Evolutionary conservation across 441 rosid genomes (phyloP).

Genomic region (Corymbia citriodora): DNA sequence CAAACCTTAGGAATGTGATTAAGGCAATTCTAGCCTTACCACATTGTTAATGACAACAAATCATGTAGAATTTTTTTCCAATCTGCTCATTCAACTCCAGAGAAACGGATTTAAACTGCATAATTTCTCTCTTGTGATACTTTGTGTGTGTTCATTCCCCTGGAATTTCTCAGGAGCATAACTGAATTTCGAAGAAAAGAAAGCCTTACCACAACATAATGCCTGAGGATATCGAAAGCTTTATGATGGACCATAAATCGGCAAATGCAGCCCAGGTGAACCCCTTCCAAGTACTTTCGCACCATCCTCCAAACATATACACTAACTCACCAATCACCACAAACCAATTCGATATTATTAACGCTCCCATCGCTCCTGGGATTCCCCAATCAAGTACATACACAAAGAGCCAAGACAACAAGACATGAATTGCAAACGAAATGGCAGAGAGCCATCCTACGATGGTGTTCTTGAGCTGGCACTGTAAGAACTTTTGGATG

Average conservation of each 20-base stretch:
- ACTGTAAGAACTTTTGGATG: background rate
- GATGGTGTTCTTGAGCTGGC: background rate
- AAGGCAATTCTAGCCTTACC: background rate
- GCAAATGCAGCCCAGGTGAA: background rate
- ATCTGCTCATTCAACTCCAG: background rate
- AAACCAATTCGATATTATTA: background rate
- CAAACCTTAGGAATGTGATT: background rate
- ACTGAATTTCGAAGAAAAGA: background rate
- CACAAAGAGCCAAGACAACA: background rate
- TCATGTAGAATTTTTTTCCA: background rate
- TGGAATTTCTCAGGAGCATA: background rate
- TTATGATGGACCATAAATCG: background rate
- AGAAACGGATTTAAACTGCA: background rate
- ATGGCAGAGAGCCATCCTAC: background rate
- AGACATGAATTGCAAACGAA: background rate
- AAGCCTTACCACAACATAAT: background rate
- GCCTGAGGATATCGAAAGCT: background rate
- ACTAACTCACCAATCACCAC: background rate
- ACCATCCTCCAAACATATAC: background rate
- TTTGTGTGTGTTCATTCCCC: background rate
- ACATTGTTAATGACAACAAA: background rate
- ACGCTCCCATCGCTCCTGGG: background rate
- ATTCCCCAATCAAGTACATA: background rate
- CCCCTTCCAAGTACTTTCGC: background rate
- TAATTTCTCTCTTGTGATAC: background rate